Evolutionary conservation across 2,329 filamentous ascomycete species (phyloP), one percentile per base, ranked within the genome.

Genomic region (Ascocoryne sarcoides): DNA sequence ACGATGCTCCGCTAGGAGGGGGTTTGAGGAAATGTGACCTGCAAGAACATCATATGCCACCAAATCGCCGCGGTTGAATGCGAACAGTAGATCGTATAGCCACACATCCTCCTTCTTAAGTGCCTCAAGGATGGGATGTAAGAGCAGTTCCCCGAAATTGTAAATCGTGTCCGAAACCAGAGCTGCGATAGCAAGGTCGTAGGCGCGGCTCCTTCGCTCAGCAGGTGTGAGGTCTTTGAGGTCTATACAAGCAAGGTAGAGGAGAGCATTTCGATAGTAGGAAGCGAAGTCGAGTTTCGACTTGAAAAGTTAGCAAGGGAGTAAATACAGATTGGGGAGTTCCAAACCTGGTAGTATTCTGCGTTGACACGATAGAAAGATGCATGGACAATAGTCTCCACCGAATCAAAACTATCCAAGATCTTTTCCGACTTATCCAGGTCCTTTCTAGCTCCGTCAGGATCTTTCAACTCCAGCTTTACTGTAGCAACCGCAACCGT

Each of bases 131-230:
- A 98, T 94, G 3, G 92, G 92, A 62, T 98, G 92, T 52, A 98
- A 76, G 21, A 98, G 78, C n/a, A 98, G 81, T 70, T 98, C 92
- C 63, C 92, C 92, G 56, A 98, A 98, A 71, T 98, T 98, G 77
- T 98, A 96, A 68, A 96, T 98, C 56, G 79, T 86, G 58, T 90
- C 85, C 37, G 89, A 95, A 29, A 95, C 84, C 7, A 98, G 75
- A 8, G 92, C 92, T 19, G 92, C 88, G 39, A 96, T 82, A 58
- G 84, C 84, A 47, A 98, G 80, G 62, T 95, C 88, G 66, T 95
- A 94, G 32, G 92, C 92, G 54, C 90, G 81, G 44, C 75, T 75
- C 61, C 82, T 81, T 55, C 85, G 82, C 62, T 98, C 89, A 40
- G 75, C 70, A 39, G 78, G 68, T 32, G 80, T 73, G 43, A 98